Evolutionary conservation across 805 yeast genomes (phyloP), one percentile per base, ranked within the genome.

Genomic region (Danielia oregonensis): DNA sequence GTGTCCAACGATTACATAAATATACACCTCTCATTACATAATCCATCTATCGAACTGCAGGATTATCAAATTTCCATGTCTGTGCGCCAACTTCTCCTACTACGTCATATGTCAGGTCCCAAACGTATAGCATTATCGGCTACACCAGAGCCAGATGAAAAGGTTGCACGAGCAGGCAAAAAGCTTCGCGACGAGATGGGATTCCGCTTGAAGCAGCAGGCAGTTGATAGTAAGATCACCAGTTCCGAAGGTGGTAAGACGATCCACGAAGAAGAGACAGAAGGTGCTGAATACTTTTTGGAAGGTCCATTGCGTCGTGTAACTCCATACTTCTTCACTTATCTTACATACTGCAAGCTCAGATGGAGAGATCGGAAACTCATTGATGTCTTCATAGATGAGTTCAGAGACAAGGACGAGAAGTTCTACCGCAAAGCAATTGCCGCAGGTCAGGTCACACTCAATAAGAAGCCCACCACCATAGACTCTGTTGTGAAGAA

Each of bases 301-400:
- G 79, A 76, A 13, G 86, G 84, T 0, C 63, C 75, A 2, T 61
- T 86, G 32, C 63, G 97, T 29, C 66, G 82, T 41, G 85, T 93
- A 2, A 70, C 78, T 1, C 97, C 98, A 0, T 93, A 93, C 55
- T 84, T 71, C 52, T 91, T 77, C 65, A 88, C 95, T 0, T 91
- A 93, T 54, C 68, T 86, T 59, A 93, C 99, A 0, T 86, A 81
- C 53, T 89, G 97, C 59, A 93, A 93, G 58, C 63, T 73, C 53
- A 69, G 99, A 51, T 93, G 99, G 99, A 72, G 91, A 47, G 89
- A 82, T 48, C 66, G 86, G n/a, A 78, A 78, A 14, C 58, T 93
- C 22, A 44, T 87, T 4, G 97, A 93, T 36, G 78, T 93, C 2
- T 93, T 94, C 52, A 63, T 78, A 4, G 72, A 72, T 23, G 99